Evolutionary conservation across 495 filamentous ascomycete genomes (phyloP).

Genomic region (Hypoxylon intermedium): DNA sequence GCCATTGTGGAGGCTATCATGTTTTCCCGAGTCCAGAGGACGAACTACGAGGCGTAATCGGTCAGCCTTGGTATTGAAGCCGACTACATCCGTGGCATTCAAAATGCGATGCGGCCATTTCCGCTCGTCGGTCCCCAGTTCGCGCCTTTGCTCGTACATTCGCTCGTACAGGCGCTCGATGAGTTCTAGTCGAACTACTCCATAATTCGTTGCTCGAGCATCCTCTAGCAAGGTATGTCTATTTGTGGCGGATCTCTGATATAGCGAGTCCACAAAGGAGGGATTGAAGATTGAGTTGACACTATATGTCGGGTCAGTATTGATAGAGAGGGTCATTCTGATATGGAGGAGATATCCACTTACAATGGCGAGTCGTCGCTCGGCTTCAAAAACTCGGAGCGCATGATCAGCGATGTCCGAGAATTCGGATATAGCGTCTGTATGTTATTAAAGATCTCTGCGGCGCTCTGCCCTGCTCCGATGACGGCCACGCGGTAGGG

Average conservation of each 20-base stretch:
- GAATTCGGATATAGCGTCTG: slow-evolving; percentile 82
- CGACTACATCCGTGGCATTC: slow-evolving; percentile 66
- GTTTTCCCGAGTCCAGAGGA: slow-evolving; percentile 45
- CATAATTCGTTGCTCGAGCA: slow-evolving; percentile 87
- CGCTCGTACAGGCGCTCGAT: slow-evolving; percentile 85
- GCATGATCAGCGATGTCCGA: slow-evolving; percentile 77
- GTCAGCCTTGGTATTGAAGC: slow-evolving; percentile 58
- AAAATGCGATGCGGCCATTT: slow-evolving; percentile 85
- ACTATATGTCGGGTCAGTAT: slow-evolving; percentile 52
- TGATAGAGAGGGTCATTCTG: neutral
- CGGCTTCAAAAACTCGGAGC: slow-evolving; percentile 79
- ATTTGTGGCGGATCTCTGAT: slow-evolving; percentile 64
- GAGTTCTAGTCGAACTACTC: slow-evolving; percentile 85
- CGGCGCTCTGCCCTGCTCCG: slow-evolving; percentile 89
- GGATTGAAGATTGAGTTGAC: slow-evolving; percentile 98
- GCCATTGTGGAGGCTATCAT: slow-evolving; percentile 32
- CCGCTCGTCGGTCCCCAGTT: slow-evolving; percentile 66
- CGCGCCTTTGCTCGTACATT: slow-evolving; percentile 82
- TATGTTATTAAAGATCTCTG: slow-evolving; percentile 92
- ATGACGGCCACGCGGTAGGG: slow-evolving; percentile 81
- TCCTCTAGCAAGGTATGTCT: slow-evolving; percentile 67
- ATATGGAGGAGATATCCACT: slow-evolving; percentile 39
- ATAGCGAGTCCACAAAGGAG: slow-evolving; percentile 76
- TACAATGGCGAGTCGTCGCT: slow-evolving; percentile 97
- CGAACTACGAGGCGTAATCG: slow-evolving; percentile 50